Base-by-base conservation (phyloP, 1,284 basidiomycete genomes). In the Uromyces viciae-fabae region DNA sequence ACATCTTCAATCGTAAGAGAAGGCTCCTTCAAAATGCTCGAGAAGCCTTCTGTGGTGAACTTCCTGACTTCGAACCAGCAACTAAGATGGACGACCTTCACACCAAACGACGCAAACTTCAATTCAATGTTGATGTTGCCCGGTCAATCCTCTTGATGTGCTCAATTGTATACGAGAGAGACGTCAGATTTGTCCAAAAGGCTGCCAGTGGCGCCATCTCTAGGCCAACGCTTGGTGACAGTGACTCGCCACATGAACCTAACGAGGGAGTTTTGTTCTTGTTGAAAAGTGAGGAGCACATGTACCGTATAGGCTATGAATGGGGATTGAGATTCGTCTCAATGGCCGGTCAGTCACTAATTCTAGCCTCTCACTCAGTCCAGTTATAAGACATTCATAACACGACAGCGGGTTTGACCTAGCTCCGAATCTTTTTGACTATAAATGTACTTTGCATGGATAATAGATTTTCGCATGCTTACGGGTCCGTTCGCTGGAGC, bases 301-400 rank as follows among this genome's bases (percentile, higher is more conserved):
- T 78, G 64, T 60, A 78, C 52, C 62, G 76, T 7, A n/a, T 54
- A 11, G 76, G 38, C 28, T 25, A 69, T 40, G 22, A 42, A 31
- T 78, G 76, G 76, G 43, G 66, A 3, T 52, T 78, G 25, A 56
- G 40, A 78, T 78, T 78, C 31, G 64, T 78, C n/a, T 78, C 64
- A 2, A 46, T 78, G 31, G 64, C 76, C 43, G 76, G 76, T 78
- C 22, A 43, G 75, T 66, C 54, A 28, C 19, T 25, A 36, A 3
- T n/a, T n/a, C 58, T 46, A 25, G 17, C 17, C 28, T 54, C 71
- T 68, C 31, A 8, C 22, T 19, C 31, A 25, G 3, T 31, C 52
- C n/a, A n/a, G n/a, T n/a, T n/a, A n/a, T n/a, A n/a, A n/a, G n/a
- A n/a, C n/a, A n/a, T n/a, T n/a, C n/a, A n/a, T n/a, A n/a, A n/a